Percentiles rank a stretch among this genome's conserved stretches.
phyloP scores from a whole-genome alignment of 2,329 filamentous ascomycete species.

The Hymenoscyphus fraxineus region DNA sequence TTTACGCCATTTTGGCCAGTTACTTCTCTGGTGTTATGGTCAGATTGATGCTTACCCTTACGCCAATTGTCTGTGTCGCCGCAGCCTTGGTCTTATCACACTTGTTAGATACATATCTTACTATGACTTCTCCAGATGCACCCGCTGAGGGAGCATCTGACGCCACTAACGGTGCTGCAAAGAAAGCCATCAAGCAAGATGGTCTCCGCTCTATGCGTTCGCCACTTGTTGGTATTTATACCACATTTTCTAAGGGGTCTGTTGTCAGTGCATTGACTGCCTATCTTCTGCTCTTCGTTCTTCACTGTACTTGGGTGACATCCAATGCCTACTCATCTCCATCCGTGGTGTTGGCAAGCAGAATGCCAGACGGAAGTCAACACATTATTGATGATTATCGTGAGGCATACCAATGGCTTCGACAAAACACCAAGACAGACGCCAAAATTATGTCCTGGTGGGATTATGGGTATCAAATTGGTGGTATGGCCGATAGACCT shows the following conservation, averaged over 20 bases:
- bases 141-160: constrained; percentile 44
- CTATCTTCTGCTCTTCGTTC: constrained; percentile 89
- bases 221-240: constrained; percentile 81
- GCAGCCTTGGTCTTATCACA: constrained; percentile 84
- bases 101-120: constrained; percentile 82
- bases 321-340: constrained; percentile 98
- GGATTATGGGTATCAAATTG: constrained; percentile 99
- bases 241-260: constrained; percentile 71
- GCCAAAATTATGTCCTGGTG: constrained; percentile 99
- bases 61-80: constrained; percentile 91
- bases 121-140: constrained; percentile 57
- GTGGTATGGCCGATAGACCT: constrained; percentile 96
- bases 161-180: constrained; percentile 38
- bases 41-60: constrained; percentile 94
- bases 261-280: constrained; percentile 68
- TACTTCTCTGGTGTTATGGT: constrained; percentile 99
- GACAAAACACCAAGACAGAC: constrained; percentile 90
- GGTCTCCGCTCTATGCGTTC: constrained; percentile 67
- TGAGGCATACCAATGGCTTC: constrained; percentile 98
- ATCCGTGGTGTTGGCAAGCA: constrained; percentile 90
- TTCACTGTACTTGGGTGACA: constrained; percentile 98
- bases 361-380: constrained; percentile 88
- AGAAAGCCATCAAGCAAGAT: constrained; percentile 50
- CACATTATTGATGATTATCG: constrained; percentile 99
- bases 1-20: constrained; percentile 93